Percentiles rank a stretch among this genome's conserved stretches.
These are phyloP conservation scores for Termitomyces sp. DNA, from an alignment of 1,284 basidiomycete species.

Conservation along the genomic window DNA sequence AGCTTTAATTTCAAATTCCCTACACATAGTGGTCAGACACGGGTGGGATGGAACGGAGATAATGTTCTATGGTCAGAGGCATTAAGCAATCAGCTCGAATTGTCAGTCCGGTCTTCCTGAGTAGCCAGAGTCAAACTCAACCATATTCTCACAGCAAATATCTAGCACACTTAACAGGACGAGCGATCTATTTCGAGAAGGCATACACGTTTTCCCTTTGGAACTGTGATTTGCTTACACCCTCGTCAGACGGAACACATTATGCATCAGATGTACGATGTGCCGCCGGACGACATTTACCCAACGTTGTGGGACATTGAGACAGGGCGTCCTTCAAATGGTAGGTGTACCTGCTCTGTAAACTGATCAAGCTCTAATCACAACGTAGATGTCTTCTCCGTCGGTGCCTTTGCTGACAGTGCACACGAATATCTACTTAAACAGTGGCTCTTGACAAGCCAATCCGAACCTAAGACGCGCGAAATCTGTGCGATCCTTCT, in stretches of 20 bases:
- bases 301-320: constrained; percentile 38
- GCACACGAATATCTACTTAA: constrained; percentile 75
- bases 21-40: constrained; percentile 24
- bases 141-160: constrained; percentile 38
- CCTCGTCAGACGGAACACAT: constrained; percentile 33
- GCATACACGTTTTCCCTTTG: constrained; percentile 17
- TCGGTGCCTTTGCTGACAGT: constrained; percentile 65
- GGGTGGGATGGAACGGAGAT: constrained; percentile 26
- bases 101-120: constrained; percentile 21
- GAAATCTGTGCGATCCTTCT: constrained; percentile 38
- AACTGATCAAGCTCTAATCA: background rate
- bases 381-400: constrained; percentile 44
- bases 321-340: constrained; percentile 32
- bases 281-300: constrained; percentile 34
- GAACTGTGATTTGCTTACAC: background rate
- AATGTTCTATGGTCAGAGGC: constrained; percentile 41
- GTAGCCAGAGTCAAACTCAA: background rate
- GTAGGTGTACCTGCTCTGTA: constrained; percentile 17
- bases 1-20: background rate
- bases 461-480: constrained; percentile 42
- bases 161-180: constrained; percentile 52
- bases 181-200: constrained; percentile 42
- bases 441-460: constrained; percentile 57
- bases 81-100: constrained; percentile 56
- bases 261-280: constrained; percentile 43